phyloP scores from a whole-genome alignment of 2,329 filamentous ascomycete species.

The Furcasterigmium furcatum region DNA sequence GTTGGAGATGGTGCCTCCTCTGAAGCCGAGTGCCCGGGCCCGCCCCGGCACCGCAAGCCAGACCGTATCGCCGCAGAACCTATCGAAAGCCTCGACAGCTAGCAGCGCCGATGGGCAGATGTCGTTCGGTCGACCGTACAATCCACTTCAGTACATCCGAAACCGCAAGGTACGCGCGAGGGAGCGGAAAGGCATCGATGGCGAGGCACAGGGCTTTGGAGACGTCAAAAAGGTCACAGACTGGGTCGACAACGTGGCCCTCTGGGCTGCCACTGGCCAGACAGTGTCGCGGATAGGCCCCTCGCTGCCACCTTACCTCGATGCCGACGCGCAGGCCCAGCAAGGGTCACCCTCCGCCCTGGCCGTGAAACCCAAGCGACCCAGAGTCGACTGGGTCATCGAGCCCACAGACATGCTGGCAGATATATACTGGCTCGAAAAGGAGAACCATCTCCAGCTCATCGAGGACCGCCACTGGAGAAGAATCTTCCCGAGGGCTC shows the following conservation, averaged over 20 bases:
- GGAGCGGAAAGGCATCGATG: constrained; percentile 71
- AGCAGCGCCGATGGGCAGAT: constrained; percentile 26
- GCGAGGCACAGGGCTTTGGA: constrained; percentile 72
- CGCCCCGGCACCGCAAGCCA: constrained; percentile 37
- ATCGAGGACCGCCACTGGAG: constrained; percentile 78
- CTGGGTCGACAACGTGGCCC: constrained; percentile 73
- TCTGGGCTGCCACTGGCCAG: constrained; percentile 36
- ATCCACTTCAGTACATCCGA: constrained; percentile 87
- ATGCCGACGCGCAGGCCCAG: constrained; percentile 39
- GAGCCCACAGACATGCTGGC: constrained; percentile 83
- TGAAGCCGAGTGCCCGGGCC: constrained; percentile 44
- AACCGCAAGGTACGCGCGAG: constrained; percentile 83
- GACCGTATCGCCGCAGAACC: constrained; percentile 32
- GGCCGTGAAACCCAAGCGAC: constrained; percentile 62
- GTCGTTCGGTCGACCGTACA: constrained; percentile 69
- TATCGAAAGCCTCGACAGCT: constrained; percentile 12
- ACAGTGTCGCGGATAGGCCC: constrained; percentile 23
- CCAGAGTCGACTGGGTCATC: constrained; percentile 80
- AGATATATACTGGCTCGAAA: constrained; percentile 87
- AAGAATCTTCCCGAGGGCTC: constrained; percentile 60
- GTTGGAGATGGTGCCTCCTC: constrained; percentile 72
- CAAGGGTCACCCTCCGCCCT: constrained; percentile 38
- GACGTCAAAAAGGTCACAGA: constrained; percentile 67
- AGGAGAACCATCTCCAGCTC: constrained; percentile 72
- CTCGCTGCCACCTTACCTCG: constrained; percentile 41